Evolutionary conservation across 352 stramenopile species (phyloP), one percentile per base, ranked within the genome.

Genomic region (Globisporangium paroecandrum): DNA sequence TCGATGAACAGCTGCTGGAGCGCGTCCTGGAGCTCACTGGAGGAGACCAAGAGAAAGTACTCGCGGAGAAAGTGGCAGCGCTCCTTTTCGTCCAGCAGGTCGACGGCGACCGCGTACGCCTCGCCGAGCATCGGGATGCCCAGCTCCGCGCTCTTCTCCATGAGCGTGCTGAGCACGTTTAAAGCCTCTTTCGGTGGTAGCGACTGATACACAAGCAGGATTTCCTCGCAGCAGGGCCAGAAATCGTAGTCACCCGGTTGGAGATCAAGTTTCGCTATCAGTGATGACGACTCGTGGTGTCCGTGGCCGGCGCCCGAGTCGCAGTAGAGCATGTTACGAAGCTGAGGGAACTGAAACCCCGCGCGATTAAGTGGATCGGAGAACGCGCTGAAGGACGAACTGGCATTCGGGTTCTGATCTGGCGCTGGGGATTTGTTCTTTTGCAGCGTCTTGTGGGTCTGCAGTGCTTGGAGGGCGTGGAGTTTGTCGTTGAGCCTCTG

Each of bases 1-100:
- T 81, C 71, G 15, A 91, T 56, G 10, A 89, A 74, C 0, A 60
- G 63, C 64, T 81, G 67, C 5, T 74, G 71, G 18, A 91, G 62
- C 22, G 74, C 74, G 53, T 85, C 74, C 55, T 90, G 82, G 22
- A 91, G 74, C 27, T 91, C 83, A 4, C 71, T 71, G 1, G 63
- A 72, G 0, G 70, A 71, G 13, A 91, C 70, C 32, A 86, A 76
- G 27, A 79, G 73, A n/a, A 90, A 85, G 41, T 84, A 91, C 53
- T 91, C 80, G 25, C 72, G 73, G 27, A 90, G 65, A 34, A 91
- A 91, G 10, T 58, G 15, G 10, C 76, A 69, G 47, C 80, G 69
- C 20, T 89, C 72, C 34, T 72, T 73, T 25, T 78, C 74, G 3
- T 73, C 62, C 47, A 90, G 74, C 22, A 81, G 55, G 13, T 88